Conservation (phyloP, 2,329 filamentous ascomycete genomes). For the Ceratocystis cacaofunesta region DNA sequence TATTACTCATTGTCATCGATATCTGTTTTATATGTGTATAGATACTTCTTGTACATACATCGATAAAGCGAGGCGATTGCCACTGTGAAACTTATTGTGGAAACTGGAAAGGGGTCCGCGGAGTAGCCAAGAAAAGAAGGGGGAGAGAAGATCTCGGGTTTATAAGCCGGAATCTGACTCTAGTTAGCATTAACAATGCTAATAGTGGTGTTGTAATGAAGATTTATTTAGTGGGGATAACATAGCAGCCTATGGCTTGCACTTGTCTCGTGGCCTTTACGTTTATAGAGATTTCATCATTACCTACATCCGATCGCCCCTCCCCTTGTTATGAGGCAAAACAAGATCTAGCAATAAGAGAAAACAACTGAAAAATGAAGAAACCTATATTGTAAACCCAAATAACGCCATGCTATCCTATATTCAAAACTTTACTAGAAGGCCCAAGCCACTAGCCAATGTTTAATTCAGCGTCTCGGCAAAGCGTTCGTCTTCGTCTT, state of each 20-base stretch:
- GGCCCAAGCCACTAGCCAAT: too few species aligned
- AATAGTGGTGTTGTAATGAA: too few species aligned
- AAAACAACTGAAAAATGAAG: neutral
- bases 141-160: neutral
- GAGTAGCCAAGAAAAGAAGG: neutral
- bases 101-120: neutral
- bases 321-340: too few species aligned
- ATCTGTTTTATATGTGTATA: neutral
- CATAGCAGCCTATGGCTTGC: too few species aligned
- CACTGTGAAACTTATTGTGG: constrained; percentile 1
- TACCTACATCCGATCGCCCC: too few species aligned
- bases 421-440: neutral
- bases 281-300: too few species aligned
- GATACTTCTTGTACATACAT: neutral
- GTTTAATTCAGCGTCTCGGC: neutral
- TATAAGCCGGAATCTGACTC: neutral
- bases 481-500: constrained; percentile 7
- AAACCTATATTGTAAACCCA: neutral
- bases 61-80: neutral
- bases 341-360: too few species aligned
- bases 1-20: neutral
- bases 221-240: too few species aligned
- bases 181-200: neutral
- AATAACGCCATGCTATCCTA: constrained; percentile 1
- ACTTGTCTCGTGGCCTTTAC: too few species aligned